Base-by-base conservation (phyloP, 2,329 filamentous ascomycete species). In the Elsinoe necatrix region DNA sequence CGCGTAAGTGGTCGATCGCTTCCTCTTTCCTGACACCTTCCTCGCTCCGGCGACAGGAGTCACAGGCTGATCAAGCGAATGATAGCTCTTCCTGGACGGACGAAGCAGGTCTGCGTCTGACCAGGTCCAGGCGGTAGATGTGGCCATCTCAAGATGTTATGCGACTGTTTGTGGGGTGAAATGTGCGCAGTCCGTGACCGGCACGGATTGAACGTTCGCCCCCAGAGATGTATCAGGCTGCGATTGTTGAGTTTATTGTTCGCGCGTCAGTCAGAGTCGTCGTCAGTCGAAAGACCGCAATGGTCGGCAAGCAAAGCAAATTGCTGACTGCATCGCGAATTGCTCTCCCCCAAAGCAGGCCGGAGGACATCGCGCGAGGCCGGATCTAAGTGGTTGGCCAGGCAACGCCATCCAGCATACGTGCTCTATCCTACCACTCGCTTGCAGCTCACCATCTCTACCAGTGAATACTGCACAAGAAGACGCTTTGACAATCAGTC, bases 161-260 rank as follows among this genome's bases (percentile, higher is more conserved):
- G 25, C 29, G 45, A 50, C 45, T 27, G 45, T 50, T 29, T 50
- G 48, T 37, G 48, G 31, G 48, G 4, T 37, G 18, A 31, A 52
- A 21, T 52, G 48, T 21, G 48, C 12, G 34, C 31, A 52, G 29
- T 52, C 34, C 48, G 48, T 52, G 48, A 52, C 48, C 48, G 48
- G 48, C 48, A 52, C 48, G 48, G 48, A 20, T 52, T 16, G 29
- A 52, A 52, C 48, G 48, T 52, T 52, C 48, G 48, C 48, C 48
- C 39, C 29, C 29, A 35, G 31, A 18, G 20, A 31, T 12, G 14
- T 12, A 14, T 37, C 14, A 11, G 14, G 34, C 4, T 37, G 6
- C 12, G 14, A 37, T 14, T 12, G 14, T 6, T 37, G 34, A 3
- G 3, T 14, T 12, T 6, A 37, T 4, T 12, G 4, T 3, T 7